A percentile compares a stretch with the other conserved stretches of the same genome.
Conservation (phyloP, 148 eudicot species). For the Fagopyrum esculentum region DNA sequence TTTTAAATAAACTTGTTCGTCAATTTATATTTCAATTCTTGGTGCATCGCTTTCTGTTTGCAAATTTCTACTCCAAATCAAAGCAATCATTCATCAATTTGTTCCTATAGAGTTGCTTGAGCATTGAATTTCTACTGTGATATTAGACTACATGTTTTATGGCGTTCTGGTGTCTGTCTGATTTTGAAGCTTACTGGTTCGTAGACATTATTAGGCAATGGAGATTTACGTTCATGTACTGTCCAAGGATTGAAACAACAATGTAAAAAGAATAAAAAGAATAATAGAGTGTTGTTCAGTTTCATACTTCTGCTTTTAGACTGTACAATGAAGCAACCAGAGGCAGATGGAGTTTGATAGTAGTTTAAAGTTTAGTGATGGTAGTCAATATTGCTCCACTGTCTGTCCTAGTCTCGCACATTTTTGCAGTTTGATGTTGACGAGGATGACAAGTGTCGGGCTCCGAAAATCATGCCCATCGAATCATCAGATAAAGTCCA, state of each 20-base stretch:
- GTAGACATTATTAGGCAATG: background rate
- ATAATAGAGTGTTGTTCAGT: background rate
- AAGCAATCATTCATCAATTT: background rate
- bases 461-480: too few relatives aligned
- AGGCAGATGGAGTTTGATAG: background rate
- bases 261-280: background rate
- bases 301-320: background rate
- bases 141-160: background rate
- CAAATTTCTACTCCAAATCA: background rate
- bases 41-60: background rate
- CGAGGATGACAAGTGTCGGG: too few relatives aligned
- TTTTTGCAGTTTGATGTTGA: too few relatives aligned
- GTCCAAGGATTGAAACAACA: background rate
- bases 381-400: too few relatives aligned
- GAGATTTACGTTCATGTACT: background rate
- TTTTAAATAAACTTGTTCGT: too few relatives aligned
- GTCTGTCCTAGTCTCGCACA: too few relatives aligned
- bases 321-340: background rate
- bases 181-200: background rate
- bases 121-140: background rate
- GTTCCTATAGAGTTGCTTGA: background rate
- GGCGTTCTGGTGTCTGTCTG: background rate
- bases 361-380: background rate
- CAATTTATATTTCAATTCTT: background rate
- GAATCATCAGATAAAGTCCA: too few relatives aligned